phyloP scores from a whole-genome alignment of 2,329 filamentous ascomycete species.

The Magnaporthiopsis rhizophila region DNA sequence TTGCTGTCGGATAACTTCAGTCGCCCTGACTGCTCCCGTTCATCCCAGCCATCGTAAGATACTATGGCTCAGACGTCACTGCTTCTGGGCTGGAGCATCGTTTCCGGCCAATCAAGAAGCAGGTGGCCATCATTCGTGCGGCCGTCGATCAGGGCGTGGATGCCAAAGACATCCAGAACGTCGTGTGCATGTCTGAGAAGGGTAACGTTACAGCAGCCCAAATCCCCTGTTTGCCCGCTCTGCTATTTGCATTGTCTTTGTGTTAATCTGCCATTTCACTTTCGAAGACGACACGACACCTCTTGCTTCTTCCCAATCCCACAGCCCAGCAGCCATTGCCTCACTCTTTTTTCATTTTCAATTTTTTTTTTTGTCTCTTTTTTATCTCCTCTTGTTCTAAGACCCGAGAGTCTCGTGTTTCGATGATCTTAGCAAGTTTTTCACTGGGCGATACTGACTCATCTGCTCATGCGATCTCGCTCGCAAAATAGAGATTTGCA shows the following conservation, averaged over 20 bases:
- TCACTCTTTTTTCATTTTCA: neutral
- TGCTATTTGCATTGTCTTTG: neutral
- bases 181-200: constrained; percentile 29
- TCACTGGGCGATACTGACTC: neutral
- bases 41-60: constrained; percentile 35
- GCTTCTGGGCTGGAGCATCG: constrained; percentile 41
- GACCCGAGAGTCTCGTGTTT: neutral
- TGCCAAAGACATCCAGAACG: constrained; percentile 35
- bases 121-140: constrained; percentile 29
- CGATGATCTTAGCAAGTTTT: neutral
- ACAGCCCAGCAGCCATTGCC: neutral
- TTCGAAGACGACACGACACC: neutral
- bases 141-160: constrained; percentile 29
- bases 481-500: constrained; percentile 42
- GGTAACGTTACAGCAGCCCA: constrained; percentile 24
- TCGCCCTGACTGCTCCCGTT: neutral
- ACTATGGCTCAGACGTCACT: constrained; percentile 42
- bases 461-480: neutral
- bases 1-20: constrained; percentile 10
- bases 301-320: neutral
- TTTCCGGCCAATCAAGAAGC: constrained; percentile 38
- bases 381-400: no score
- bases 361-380: neutral
- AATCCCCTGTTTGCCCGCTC: neutral
- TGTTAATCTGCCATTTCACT: neutral